Percentiles rank a stretch among this genome's conserved stretches.
Conservation (phyloP, 108 stramenopile species). For the Skeletonema tropicum region DNA sequence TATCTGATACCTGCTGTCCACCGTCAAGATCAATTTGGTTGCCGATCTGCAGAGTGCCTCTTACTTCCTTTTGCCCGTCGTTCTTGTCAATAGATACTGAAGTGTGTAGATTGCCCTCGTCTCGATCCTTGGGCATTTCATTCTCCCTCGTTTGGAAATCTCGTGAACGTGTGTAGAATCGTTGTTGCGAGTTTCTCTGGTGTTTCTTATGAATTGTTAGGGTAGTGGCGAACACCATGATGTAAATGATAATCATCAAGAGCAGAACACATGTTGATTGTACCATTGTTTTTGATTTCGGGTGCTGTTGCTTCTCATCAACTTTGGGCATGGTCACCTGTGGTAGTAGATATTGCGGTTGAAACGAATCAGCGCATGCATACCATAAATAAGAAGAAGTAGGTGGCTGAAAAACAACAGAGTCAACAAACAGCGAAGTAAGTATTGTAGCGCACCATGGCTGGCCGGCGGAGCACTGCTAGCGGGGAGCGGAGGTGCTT, state of each 20-base stretch:
- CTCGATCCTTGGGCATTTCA: neutral
- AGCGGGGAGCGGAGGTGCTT: no score
- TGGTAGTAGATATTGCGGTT: neutral
- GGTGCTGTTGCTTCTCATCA: neutral
- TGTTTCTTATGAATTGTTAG: neutral
- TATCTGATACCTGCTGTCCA: neutral
- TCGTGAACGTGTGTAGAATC: neutral
- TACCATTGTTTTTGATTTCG: neutral
- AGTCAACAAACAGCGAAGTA: no score
- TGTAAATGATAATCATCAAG: neutral
- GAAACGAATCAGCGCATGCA: neutral
- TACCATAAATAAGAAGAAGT: no score
- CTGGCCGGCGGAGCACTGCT: no score
- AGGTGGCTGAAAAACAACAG: no score
- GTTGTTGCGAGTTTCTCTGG: neutral
- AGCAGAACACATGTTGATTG: neutral
- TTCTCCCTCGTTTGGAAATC: neutral
- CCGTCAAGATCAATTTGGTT: neutral
- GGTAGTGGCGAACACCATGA: neutral
- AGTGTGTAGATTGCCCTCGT: neutral
- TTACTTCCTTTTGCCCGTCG: neutral
- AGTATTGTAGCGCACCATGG: no score
- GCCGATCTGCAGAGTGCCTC: neutral
- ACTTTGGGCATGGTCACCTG: neutral
- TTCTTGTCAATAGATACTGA: neutral